These are phyloP conservation scores for Pholiota microspora DNA, from an alignment of 768 basidiomycete species.

Conservation along the genomic window DNA sequence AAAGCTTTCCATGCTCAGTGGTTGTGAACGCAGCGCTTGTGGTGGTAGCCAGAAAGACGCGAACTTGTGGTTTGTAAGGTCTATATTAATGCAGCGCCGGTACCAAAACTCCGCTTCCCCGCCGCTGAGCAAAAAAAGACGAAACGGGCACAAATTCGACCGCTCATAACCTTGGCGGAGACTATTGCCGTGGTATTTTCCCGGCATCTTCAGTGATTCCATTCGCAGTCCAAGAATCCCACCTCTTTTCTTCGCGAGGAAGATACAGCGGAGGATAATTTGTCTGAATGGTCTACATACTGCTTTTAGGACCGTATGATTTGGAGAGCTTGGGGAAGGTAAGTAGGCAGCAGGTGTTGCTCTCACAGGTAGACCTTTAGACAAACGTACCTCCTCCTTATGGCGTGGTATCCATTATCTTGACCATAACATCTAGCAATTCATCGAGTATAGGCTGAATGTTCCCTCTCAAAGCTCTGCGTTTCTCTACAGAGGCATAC, in stretches of 20 bases:
- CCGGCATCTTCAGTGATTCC: neutral
- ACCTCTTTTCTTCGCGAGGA: neutral
- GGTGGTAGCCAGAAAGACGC: neutral
- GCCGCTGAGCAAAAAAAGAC: neutral
- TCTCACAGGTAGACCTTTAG: no score
- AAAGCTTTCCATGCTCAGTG: neutral
- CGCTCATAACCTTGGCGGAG: neutral
- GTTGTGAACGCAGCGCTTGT: conserved; percentile 3
- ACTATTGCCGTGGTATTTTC: neutral
- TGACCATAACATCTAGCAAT: no score
- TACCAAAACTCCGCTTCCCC: neutral
- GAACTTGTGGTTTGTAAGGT: neutral
- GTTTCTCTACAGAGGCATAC: no score
- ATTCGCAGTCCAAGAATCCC: neutral
- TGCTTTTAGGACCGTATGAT: neutral
- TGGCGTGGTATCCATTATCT: no score
- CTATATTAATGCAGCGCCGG: neutral
- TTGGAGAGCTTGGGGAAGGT: no score
- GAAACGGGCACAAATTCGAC: neutral
- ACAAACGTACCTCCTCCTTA: no score
- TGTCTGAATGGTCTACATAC: neutral
- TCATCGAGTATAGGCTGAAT: no score
- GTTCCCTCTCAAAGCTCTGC: no score
- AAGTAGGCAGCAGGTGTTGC: no score
- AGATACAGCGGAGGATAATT: neutral